These are phyloP conservation scores for Gaeumannomyces sp. DNA, from an alignment of 2,329 filamentous ascomycete genomes.

Conservation along the genomic window DNA sequence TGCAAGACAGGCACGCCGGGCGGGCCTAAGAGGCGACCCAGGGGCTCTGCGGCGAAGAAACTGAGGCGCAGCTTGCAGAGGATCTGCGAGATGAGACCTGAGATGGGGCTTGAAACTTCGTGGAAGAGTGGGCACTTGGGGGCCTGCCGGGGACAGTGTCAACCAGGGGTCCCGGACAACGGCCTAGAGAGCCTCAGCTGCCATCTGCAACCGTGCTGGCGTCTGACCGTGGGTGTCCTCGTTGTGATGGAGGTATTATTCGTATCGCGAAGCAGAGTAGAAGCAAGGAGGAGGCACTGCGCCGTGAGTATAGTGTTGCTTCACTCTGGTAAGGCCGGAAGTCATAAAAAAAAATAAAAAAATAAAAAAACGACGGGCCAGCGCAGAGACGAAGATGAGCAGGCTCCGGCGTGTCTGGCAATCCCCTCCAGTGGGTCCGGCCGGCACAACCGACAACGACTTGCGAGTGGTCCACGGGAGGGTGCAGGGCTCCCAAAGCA, in stretches of 20 bases:
- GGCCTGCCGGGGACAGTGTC: slow-evolving; percentile 18
- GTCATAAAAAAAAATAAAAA: neutral
- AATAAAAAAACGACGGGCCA: neutral
- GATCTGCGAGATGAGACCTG: slow-evolving; percentile 37
- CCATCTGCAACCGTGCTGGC: slow-evolving; percentile 27
- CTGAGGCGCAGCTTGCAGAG: slow-evolving; percentile 25
- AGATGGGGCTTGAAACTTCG: slow-evolving; percentile 33
- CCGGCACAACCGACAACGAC: neutral
- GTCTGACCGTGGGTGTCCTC: slow-evolving; percentile 19
- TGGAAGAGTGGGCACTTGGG: slow-evolving; percentile 1
- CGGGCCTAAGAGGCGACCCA: neutral
- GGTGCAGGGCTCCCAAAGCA: slow-evolving; percentile 4
- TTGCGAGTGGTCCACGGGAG: neutral
- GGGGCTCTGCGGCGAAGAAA: slow-evolving; percentile 11
- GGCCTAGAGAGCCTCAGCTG: slow-evolving; percentile 12
- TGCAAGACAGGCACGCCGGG: neutral
- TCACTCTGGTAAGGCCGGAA: neutral
- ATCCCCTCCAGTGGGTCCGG: neutral
- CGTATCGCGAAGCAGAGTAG: neutral
- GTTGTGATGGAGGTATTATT: neutral
- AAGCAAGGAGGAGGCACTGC: neutral
- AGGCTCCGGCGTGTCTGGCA: neutral
- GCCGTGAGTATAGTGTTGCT: no score
- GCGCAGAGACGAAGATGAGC: neutral
- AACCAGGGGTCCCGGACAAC: slow-evolving; percentile 14